Percentiles rank a stretch among this genome's conserved stretches.
phyloP scores from a whole-genome alignment of 2,329 filamentous ascomycete species.

The Hymenoscyphus occultus region DNA sequence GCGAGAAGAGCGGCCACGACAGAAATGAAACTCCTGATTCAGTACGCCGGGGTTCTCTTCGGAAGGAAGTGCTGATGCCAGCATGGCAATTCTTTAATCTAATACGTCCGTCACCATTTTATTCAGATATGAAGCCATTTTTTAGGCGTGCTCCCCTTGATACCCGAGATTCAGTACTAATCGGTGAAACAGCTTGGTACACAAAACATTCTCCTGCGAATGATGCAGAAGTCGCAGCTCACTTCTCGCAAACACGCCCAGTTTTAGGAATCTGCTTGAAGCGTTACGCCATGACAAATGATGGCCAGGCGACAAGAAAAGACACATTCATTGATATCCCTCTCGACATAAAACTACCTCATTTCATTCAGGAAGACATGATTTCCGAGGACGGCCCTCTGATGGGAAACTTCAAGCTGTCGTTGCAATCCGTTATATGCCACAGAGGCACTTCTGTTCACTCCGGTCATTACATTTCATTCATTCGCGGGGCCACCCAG shows the following conservation, averaged over 20 bases:
- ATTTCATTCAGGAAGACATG: conserved; percentile 81
- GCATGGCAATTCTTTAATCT: conserved; percentile 97
- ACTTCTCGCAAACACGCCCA: conserved; percentile 78
- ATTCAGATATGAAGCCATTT: conserved; percentile 26
- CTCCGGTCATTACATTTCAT: conserved; percentile 87
- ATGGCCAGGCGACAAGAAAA: conserved; percentile 67
- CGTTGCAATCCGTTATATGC: conserved; percentile 87
- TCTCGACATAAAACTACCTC: conserved; percentile 74
- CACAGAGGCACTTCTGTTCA: conserved; percentile 83
- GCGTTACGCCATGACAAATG: conserved; percentile 72
- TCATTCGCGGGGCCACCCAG: conserved; percentile 71
- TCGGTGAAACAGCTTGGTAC: conserved; percentile 69
- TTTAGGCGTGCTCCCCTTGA: conserved; percentile 11
- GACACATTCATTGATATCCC: conserved; percentile 91
- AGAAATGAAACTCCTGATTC: conserved; percentile 32
- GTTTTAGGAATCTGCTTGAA: conserved; percentile 92
- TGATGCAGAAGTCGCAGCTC: conserved; percentile 80
- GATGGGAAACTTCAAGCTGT: conserved; percentile 88
- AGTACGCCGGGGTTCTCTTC: conserved; percentile 38
- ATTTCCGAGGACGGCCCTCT: conserved; percentile 60
- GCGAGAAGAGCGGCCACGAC: conserved; percentile 9
- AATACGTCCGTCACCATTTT: conserved; percentile 63
- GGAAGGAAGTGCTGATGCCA: conserved; percentile 88
- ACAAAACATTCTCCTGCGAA: conserved; percentile 61
- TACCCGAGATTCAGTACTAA: conserved; percentile 35